Evolutionary conservation across 2,329 filamentous ascomycete genomes (phyloP).

Genomic region (Neonectria hederae): DNA sequence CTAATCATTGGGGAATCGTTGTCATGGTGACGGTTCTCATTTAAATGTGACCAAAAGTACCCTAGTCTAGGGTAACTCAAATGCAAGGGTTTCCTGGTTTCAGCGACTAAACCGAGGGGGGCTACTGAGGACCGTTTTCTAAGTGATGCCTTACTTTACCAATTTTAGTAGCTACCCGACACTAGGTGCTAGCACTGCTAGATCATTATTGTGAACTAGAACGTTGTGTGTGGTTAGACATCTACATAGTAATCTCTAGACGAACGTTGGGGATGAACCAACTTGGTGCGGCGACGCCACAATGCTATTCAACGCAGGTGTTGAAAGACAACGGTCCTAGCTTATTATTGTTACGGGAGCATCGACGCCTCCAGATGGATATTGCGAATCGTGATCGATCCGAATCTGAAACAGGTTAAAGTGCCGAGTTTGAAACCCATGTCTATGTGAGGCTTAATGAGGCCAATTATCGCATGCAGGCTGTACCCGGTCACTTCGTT

Average conservation of each 20-base stretch:
- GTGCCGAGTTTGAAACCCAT: slow-evolving; percentile 11
- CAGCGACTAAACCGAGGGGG: neutral
- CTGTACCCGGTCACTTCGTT: neutral
- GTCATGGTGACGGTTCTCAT: neutral
- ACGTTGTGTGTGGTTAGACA: too few species aligned
- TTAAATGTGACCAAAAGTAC: neutral
- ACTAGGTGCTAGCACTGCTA: neutral
- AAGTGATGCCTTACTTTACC: neutral
- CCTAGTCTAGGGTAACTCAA: neutral
- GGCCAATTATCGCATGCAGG: slow-evolving; percentile 12
- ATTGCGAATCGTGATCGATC: slow-evolving; percentile 7
- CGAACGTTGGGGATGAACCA: neutral
- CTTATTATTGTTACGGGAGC: neutral
- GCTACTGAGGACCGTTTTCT: neutral
- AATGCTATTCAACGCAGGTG: neutral
- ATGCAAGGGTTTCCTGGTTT: neutral
- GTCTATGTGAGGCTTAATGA: neutral
- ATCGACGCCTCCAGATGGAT: neutral
- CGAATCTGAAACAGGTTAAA: slow-evolving; percentile 10
- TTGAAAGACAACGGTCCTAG: neutral
- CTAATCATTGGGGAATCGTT: neutral
- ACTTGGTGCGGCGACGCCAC: slow-evolving; percentile 8
- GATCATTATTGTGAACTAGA: neutral
- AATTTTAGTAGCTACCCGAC: neutral
- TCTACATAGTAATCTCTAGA: too few species aligned